These are phyloP conservation scores for Pseudogymnoascus sp. DNA, from an alignment of 2,329 filamentous ascomycete genomes.

Conservation along the genomic window DNA sequence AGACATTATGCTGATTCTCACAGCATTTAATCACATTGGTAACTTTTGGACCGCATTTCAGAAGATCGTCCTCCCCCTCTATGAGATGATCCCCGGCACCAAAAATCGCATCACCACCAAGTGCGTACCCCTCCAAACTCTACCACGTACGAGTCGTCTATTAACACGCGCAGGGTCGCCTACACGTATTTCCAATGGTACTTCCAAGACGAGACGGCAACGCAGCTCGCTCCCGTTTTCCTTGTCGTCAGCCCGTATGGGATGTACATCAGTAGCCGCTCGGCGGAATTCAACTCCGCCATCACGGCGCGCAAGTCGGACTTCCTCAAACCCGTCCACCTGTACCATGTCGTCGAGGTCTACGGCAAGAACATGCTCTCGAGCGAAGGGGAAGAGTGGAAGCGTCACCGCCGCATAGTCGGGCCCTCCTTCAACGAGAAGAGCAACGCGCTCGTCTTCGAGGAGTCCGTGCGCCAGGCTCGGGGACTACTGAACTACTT, in stretches of 20 bases:
- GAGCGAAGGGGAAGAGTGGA: constrained; percentile 28
- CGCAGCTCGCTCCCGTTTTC: not conserved
- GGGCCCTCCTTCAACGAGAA: constrained; percentile 32
- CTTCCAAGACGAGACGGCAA: not conserved
- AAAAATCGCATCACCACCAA: constrained; percentile 3
- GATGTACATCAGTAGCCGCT: constrained; percentile 1
- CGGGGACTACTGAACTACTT: constrained; percentile 34
- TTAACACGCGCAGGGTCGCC: not conserved
- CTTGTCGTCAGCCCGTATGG: not conserved
- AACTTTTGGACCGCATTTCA: not conserved
- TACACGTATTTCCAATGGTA: not conserved
- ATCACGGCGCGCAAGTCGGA: constrained; percentile 13
- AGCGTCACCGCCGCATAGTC: constrained; percentile 27
- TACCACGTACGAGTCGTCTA: not conserved
- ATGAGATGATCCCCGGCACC: not conserved
- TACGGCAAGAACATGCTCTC: constrained; percentile 27
- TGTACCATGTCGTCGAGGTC: constrained; percentile 26
- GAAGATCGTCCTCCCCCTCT: not conserved
- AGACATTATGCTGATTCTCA: not conserved
- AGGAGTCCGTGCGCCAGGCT: constrained; percentile 44
- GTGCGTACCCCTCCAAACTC: not conserved
- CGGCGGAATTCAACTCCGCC: not conserved
- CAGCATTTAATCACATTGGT: constrained; percentile 1
- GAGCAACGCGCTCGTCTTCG: constrained; percentile 38
- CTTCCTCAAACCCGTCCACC: constrained; percentile 25